These are phyloP conservation scores for Penicillium janthinellum DNA, from an alignment of 2,329 filamentous ascomycete species.

Conservation along the genomic window DNA sequence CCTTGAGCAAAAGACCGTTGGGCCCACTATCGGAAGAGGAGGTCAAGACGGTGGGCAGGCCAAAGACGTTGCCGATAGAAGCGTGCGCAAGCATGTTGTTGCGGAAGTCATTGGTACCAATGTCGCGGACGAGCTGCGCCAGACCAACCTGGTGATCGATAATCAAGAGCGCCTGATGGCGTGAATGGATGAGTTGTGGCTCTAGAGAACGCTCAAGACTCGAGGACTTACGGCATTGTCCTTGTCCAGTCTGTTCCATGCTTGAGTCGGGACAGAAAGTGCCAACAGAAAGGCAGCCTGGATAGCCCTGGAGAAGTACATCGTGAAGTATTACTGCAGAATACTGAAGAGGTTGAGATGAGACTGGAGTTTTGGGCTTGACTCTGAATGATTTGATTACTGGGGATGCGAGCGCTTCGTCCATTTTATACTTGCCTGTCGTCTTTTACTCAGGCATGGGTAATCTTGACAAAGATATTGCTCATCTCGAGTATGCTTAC, in stretches of 20 bases:
- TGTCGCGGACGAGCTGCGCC: slow-evolving; percentile 61
- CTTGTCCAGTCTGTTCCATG: slow-evolving; percentile 32
- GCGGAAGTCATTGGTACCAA: slow-evolving; percentile 64
- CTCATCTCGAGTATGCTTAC: slow-evolving; percentile 2
- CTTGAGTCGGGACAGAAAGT: slow-evolving; percentile 21
- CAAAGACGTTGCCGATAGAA: slow-evolving; percentile 65
- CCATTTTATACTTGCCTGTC: slow-evolving; percentile 3
- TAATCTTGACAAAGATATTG: slow-evolving; percentile 14
- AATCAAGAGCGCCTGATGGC: slow-evolving; percentile 28
- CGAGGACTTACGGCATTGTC: slow-evolving; percentile 25
- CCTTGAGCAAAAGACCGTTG: slow-evolving; percentile 70
- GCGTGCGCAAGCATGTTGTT: slow-evolving; percentile 70
- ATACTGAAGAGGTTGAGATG: not conserved
- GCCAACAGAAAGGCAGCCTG: slow-evolving; percentile 21
- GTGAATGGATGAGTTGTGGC: not conserved
- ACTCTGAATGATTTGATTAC: not conserved
- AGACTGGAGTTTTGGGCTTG: slow-evolving; percentile 2
- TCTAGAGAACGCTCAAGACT: too few species aligned
- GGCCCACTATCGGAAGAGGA: slow-evolving; percentile 70
- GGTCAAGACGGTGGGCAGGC: slow-evolving; percentile 69
- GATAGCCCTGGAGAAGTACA: slow-evolving; percentile 31
- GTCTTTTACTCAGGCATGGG: not conserved
- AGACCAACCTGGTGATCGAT: slow-evolving; percentile 42
- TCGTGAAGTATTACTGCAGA: slow-evolving; percentile 1
- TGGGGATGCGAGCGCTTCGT: not conserved